These are phyloP conservation scores for Serendipita sp. DNA, from an alignment of 768 basidiomycete genomes.

Conservation along the genomic window DNA sequence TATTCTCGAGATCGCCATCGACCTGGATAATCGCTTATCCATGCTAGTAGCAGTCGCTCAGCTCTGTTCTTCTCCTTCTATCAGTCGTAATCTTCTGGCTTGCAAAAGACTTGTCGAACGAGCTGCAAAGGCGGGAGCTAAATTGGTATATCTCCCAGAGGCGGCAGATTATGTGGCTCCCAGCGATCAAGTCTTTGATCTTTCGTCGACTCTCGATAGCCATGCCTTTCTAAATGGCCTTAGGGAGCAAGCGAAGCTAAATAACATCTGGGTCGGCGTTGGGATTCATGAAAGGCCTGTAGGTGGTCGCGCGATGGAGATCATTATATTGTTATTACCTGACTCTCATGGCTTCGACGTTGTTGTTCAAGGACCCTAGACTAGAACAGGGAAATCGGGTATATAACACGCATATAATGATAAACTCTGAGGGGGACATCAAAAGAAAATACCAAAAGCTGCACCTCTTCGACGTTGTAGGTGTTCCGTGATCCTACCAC, in stretches of 20 bases:
- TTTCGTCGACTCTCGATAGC: slow-evolving; percentile 7
- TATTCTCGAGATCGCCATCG: not conserved
- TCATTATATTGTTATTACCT: no score
- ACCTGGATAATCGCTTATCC: not conserved
- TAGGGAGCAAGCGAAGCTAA: slow-evolving; percentile 5
- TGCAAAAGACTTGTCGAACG: slow-evolving; percentile 10
- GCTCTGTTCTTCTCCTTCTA: slow-evolving; percentile 1
- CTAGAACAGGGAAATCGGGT: slow-evolving; percentile 3
- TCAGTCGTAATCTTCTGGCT: not conserved
- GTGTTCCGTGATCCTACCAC: slow-evolving; percentile 6
- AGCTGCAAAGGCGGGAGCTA: slow-evolving; percentile 9
- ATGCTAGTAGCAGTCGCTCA: slow-evolving; percentile 1
- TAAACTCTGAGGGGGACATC: slow-evolving; percentile 8
- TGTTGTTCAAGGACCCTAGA: no score
- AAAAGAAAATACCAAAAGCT: slow-evolving; percentile 5
- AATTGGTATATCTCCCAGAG: slow-evolving; percentile 13
- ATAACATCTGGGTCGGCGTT: slow-evolving; percentile 12
- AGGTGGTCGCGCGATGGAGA: no score
- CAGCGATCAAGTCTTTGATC: slow-evolving; percentile 4
- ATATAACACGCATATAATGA: slow-evolving; percentile 13
- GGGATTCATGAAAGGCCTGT: slow-evolving; percentile 11
- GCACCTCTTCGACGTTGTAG: slow-evolving; percentile 14
- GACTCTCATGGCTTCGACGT: no score
- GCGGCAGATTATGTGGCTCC: slow-evolving; percentile 14
- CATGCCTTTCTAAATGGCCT: slow-evolving; percentile 10